Evolutionary conservation across 1,284 basidiomycete species (phyloP).

Genomic region (Coniferiporia weirii): DNA sequence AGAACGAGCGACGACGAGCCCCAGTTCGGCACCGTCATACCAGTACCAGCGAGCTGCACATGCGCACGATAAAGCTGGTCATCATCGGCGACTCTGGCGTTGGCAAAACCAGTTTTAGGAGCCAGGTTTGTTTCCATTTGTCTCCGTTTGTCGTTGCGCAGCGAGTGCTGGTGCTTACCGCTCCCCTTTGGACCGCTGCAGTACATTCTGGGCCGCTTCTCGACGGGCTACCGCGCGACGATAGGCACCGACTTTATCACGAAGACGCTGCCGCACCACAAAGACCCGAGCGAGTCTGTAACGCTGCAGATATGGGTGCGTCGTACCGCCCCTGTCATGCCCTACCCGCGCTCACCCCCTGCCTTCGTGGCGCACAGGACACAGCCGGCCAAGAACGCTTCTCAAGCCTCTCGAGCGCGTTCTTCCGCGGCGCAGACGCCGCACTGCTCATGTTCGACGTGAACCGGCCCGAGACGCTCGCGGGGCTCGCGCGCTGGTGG

Average conservation of each 20-base stretch:
- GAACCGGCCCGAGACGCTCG: slow-evolving; percentile 54
- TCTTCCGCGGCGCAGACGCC: slow-evolving; percentile 80
- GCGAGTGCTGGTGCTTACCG: not conserved
- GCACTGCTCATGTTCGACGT: slow-evolving; percentile 78
- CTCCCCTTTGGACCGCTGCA: slow-evolving; percentile 28
- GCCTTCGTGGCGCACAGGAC: slow-evolving; percentile 9
- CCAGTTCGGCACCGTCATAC: not conserved
- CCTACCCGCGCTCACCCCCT: not conserved
- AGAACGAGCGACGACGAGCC: not conserved
- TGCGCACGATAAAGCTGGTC: slow-evolving; percentile 54
- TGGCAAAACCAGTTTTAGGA: slow-evolving; percentile 69
- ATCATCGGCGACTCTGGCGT: slow-evolving; percentile 73
- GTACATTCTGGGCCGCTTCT: slow-evolving; percentile 74
- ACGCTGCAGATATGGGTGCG: slow-evolving; percentile 76
- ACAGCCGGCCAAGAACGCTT: slow-evolving; percentile 67
- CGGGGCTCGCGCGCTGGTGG: slow-evolving; percentile 70
- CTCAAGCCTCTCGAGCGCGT: slow-evolving; percentile 71
- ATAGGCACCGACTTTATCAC: slow-evolving; percentile 82
- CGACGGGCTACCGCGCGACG: slow-evolving; percentile 70
- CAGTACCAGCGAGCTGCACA: not conserved
- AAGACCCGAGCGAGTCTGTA: slow-evolving; percentile 45
- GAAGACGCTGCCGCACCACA: slow-evolving; percentile 61
- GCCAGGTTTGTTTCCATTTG: slow-evolving; percentile 47
- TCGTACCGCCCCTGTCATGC: slow-evolving; percentile 20
- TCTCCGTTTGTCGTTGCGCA: slow-evolving; percentile 8